Evolutionary conservation across 1,284 basidiomycete genomes (phyloP), one percentile per base, ranked within the genome.

Genomic region (Papiliotrema fonsecae): DNA sequence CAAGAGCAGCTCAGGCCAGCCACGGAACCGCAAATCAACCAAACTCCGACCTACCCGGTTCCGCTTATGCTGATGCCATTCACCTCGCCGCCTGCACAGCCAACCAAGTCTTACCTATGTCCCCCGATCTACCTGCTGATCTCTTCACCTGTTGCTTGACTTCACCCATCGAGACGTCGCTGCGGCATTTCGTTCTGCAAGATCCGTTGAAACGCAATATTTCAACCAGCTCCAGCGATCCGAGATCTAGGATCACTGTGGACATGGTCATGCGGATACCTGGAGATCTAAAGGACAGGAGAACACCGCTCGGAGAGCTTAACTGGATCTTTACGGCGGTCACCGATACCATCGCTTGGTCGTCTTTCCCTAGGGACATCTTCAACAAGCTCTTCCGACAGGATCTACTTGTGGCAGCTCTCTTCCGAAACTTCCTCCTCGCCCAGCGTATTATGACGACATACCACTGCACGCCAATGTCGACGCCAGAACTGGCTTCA

Each of bases 271-370:
- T 92, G 81, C 87, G 93, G 66, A 83, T 98, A 18, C 96, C 94
- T 0, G 94, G 96, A 4, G 91, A 97, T 63, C 80, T 98, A 53
- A 97, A 97, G 72, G 94, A 98, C 66, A 81, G 94, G 28, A 81
- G 92, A 22, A 97, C 96, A 3, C 94, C 94, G 0, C 79, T 98
- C 2, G 94, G 94, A 45, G 94, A 98, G 73, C 82, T 98, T 25
- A 97, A 97, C 72, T 98, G 96, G 94, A 97, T 98, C 61, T 97
- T 98, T 75, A 97, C 91, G 2, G 91, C 94, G 35, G 91, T 98
- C 56, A 98, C 94, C 16, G 94, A 98, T 74, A 97, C 94, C 7
- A 97, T 98, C 56, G 96, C 96, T 13, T 98, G 96, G 94, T 92
- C 93, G 11, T 90, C 91, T 0, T 92, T 98, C 65, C 88, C 92